Conservation (phyloP, 768 basidiomycete species). For the Filobasidium floriforme region DNA sequence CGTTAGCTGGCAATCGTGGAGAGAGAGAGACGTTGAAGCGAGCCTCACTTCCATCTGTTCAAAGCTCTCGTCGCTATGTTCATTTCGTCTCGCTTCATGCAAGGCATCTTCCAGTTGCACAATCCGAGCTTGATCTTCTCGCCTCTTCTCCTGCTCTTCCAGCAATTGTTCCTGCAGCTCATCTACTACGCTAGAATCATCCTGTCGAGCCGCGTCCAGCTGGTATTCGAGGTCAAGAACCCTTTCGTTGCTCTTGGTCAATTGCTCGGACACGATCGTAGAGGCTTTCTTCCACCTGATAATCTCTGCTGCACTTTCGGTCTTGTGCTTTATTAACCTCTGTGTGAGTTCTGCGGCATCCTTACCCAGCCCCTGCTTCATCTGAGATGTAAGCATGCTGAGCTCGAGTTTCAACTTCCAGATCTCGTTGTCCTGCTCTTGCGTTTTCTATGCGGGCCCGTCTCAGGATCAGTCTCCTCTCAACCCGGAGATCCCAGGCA, state of each 20-base stretch:
- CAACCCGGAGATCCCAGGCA: neutral
- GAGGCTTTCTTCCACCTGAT: neutral
- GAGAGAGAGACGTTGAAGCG: too few species aligned
- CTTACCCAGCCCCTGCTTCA: neutral
- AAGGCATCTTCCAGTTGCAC: conserved; percentile 61
- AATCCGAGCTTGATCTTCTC: conserved; percentile 13
- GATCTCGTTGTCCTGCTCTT: conserved; percentile 6
- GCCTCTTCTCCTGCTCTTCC: conserved; percentile 6
- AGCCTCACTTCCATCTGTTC: conserved; percentile 18
- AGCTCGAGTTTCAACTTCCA: neutral
- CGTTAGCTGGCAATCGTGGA: too few species aligned
- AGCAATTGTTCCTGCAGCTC: conserved; percentile 10
- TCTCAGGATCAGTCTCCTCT: conserved; percentile 46
- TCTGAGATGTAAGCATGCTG: neutral
- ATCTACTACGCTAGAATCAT: conserved; percentile 46
- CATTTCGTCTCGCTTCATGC: conserved; percentile 47
- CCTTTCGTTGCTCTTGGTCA: conserved; percentile 12
- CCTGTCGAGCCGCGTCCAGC: conserved; percentile 48
- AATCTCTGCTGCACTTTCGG: neutral
- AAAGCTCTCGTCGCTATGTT: conserved; percentile 46
- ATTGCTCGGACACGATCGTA: neutral
- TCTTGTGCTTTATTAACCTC: conserved; percentile 82
- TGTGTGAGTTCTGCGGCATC: conserved; percentile 59
- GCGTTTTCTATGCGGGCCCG: neutral
- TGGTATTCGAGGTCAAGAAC: conserved; percentile 62